phyloP scores from a whole-genome alignment of 2,329 filamentous ascomycete species.

The Ceratocystis cubensis region DNA sequence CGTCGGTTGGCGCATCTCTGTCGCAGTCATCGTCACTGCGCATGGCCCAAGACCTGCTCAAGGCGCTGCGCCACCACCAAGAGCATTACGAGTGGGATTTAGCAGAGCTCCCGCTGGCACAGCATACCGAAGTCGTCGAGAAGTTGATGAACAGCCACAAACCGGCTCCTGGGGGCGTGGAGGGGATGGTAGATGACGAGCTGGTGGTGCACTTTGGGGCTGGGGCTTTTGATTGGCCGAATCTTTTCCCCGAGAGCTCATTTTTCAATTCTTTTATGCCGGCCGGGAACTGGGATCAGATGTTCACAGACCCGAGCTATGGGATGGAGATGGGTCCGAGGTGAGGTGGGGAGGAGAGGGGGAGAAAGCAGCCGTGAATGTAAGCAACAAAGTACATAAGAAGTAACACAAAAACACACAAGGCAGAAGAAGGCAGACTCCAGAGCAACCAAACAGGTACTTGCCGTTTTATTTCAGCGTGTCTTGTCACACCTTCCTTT shows the following conservation, averaged over 20 bases:
- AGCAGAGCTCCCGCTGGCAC: slow-evolving; percentile 37
- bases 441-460: neutral
- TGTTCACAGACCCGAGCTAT: slow-evolving; percentile 23
- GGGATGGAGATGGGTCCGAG: neutral
- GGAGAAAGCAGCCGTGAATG: neutral
- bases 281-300: slow-evolving; percentile 13
- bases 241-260: slow-evolving; percentile 17
- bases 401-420: no score
- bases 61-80: slow-evolving; percentile 31
- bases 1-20: slow-evolving; percentile 26
- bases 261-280: slow-evolving; percentile 19
- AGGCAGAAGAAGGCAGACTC: no score
- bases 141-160: slow-evolving; percentile 28
- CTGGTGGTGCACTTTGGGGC: slow-evolving; percentile 13
- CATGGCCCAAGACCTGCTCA: slow-evolving; percentile 34
- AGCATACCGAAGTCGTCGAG: slow-evolving; percentile 37
- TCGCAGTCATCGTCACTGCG: slow-evolving; percentile 31
- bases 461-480: slow-evolving; percentile 1
- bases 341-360: slow-evolving; percentile 28
- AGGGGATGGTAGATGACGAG: neutral
- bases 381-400: neutral
- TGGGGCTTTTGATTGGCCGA: slow-evolving; percentile 20
- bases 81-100: slow-evolving; percentile 37
- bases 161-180: neutral
- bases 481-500: neutral